These are phyloP conservation scores for Zygnema circumcarinatum DNA, from an alignment of 139 green algal genomes.

Conservation along the genomic window DNA sequence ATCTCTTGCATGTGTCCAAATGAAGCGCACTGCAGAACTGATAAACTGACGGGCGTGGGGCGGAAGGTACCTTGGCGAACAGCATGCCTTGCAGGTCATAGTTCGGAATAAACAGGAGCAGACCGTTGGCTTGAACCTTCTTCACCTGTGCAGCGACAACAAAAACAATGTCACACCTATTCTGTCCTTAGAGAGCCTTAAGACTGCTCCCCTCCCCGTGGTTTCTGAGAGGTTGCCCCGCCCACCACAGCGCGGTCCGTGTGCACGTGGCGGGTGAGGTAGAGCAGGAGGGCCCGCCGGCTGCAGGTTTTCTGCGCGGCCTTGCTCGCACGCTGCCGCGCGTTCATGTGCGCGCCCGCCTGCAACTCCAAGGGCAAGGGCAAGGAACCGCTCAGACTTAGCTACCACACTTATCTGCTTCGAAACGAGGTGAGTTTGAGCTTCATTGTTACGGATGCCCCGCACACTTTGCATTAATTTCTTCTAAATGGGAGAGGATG, in stretches of 20 bases:
- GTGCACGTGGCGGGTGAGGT: conserved; percentile 67
- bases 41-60: too few species aligned
- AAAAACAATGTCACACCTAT: too few species aligned
- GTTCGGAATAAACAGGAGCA: conserved; percentile 71
- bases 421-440: not conserved
- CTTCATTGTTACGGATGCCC: not conserved
- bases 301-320: conserved; percentile 70
- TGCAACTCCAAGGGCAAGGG: not conserved
- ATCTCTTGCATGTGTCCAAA: too few species aligned
- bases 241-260: conserved; percentile 68
- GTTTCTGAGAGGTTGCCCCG: not conserved
- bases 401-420: not conserved
- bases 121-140: conserved; percentile 39
- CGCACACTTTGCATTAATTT: not conserved
- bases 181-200: too few species aligned
- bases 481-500: not conserved
- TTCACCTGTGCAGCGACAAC: not conserved
- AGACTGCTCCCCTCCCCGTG: not conserved
- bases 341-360: conserved; percentile 68
- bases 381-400: not conserved
- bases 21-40: too few species aligned
- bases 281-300: conserved; percentile 77
- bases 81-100: conserved; percentile 63
- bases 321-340: conserved; percentile 70
- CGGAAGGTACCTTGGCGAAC: not conserved